phyloP scores from a whole-genome alignment of 352 stramenopile genomes.

The Pythium dissotocum region DNA sequence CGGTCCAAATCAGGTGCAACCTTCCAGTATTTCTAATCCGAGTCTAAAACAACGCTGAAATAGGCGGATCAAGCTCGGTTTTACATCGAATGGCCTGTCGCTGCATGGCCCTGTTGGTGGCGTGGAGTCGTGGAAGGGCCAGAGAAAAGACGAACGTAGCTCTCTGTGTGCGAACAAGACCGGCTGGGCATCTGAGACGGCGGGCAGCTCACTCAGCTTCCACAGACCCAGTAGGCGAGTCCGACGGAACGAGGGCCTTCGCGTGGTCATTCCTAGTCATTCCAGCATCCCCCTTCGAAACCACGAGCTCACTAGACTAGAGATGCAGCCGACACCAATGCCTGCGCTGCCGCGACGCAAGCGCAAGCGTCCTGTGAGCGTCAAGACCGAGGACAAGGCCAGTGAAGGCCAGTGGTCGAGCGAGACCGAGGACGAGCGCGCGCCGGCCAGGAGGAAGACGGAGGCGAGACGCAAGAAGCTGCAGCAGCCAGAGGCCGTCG shows the following conservation, averaged over 20 bases:
- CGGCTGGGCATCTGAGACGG: constrained; percentile 18
- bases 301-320: too few relatives aligned
- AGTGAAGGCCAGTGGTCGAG: too few relatives aligned
- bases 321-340: neutral
- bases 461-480: neutral
- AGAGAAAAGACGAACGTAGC: neutral
- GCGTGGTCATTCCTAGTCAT: too few relatives aligned
- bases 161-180: constrained; percentile 11
- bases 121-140: neutral
- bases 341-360: constrained; percentile 13
- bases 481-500: neutral
- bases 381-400: too few relatives aligned
- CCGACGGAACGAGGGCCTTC: too few relatives aligned
- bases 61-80: neutral
- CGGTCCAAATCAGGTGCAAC: neutral
- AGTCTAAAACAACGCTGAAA: neutral
- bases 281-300: too few relatives aligned
- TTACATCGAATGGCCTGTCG: neutral
- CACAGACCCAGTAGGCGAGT: too few relatives aligned
- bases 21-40: too few relatives aligned
- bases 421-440: too few relatives aligned
- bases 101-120: neutral
- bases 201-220: neutral
- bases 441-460: neutral
- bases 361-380: constrained; percentile 13